Evolutionary conservation across 148 eudicot species (phyloP), one percentile per base, ranked within the genome.

Genomic region (Chenopodium berlandieri): DNA sequence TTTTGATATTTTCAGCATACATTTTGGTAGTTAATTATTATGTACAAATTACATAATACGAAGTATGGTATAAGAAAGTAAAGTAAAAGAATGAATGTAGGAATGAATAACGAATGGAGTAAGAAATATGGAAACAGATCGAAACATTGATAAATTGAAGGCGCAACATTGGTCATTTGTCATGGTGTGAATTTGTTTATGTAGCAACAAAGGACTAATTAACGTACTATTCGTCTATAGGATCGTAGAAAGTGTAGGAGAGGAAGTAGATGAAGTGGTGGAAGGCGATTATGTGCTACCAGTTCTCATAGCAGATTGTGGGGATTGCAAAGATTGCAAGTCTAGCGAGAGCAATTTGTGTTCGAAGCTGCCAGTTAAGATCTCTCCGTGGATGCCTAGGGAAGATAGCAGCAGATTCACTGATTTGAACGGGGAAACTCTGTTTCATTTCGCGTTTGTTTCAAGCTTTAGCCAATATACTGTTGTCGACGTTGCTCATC

Each of bases 381-480:
- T 92, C 44, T 84, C 93, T 47, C 93, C 92, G 52, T 90, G 87
- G 87, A 89, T 89, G 94, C 92, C 86, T n/a, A 89, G 97, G 79
- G 93, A 94, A n/a, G 90, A 85, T 73, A 92, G 91, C n/a, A 90
- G 91, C 85, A 85, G 99, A 78, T 97, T 97, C 87, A 91, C 91
- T 0, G 91, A 91, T 83, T 79, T 88, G 20, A 91, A 94, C 0
- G 99, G 98, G 20, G 89, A 97, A 75, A 85, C 92, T 25, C 31
- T 97, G 54, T 88, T 88, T 82, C 98, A 97, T 83, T 90, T 88
- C 81, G 9, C 94, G 32, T 75, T 54, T 10, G 86, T 92, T 75
- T 97, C 99, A 8, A 97, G 93, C 83, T 97, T 97, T 79, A 86
- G 86, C 23, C 92, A 97, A 77, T 97, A 91, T 71, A 97, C 99